These are phyloP conservation scores for Ziziphus jujuba DNA, from an alignment of 306 rosid species.

Conservation along the genomic window DNA sequence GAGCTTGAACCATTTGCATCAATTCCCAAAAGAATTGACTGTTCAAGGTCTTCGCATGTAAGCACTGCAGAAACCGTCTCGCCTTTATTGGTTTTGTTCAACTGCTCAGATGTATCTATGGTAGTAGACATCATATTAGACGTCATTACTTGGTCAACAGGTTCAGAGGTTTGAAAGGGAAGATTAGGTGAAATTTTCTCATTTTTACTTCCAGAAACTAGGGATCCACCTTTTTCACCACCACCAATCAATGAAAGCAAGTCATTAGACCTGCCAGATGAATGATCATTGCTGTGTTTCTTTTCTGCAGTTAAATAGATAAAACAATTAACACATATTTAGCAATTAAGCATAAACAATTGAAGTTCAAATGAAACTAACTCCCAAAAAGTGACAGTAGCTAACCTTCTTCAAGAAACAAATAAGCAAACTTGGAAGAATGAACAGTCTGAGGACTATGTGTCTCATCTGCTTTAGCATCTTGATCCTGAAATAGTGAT, in stretches of 20 bases:
- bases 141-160: conserved; percentile 33
- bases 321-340: conserved; percentile 8
- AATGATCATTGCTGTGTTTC: conserved; percentile 49
- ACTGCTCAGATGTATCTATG: conserved; percentile 44
- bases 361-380: conserved; percentile 28
- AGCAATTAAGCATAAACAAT: conserved; percentile 9
- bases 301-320: conserved; percentile 55
- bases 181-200: conserved; percentile 41
- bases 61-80: conserved; percentile 66
- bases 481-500: conserved; percentile 42
- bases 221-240: conserved; percentile 61
- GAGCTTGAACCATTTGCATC: conserved; percentile 40
- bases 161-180: conserved; percentile 47
- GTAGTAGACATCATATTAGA: conserved; percentile 36
- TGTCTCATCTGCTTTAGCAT: conserved; percentile 51
- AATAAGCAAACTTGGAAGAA: conserved; percentile 86
- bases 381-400: conserved; percentile 10
- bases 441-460: conserved; percentile 55
- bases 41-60: conserved; percentile 95
- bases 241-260: conserved; percentile 80
- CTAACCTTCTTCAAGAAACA: conserved; percentile 91
- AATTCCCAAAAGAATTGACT: conserved; percentile 78
- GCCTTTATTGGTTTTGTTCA: conserved; percentile 49
- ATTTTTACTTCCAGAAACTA: conserved; percentile 35
- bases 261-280: conserved; percentile 61